Base-by-base conservation (phyloP, 169 alveolate species). In the Eimeria sp. region DNA sequence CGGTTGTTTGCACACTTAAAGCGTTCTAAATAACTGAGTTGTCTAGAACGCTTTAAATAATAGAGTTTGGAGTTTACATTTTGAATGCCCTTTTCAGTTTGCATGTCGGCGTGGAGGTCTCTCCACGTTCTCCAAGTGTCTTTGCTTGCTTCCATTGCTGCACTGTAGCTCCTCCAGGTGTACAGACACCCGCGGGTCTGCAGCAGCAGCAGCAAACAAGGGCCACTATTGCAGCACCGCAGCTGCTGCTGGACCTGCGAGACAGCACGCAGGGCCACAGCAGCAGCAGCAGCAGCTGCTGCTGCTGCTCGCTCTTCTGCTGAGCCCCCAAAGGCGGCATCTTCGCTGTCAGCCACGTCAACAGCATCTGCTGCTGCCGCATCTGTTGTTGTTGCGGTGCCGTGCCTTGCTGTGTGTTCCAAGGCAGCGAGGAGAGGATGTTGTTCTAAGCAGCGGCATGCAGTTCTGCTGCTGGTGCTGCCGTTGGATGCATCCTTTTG, bases 121-220 rank as follows among this genome's bases (percentile, higher is more conserved):
- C 93, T 95, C 97, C 97, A 96, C 6, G 89, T 95, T 25, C 70
- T 51, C 97, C 97, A 96, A 6, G 22, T 34, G 10, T 27, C 95
- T 45, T 30, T 57, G 6, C 65, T 10, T 63, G 84, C 84, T 22
- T 65, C 84, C 67, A 88, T 43, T 27, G 94, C 94, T 43, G 94
- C 51, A 10, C 67, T 63, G 84, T 47, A 61, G 84, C 86, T 27
- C 51, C 84, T 45, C 84, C 82, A n/a, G 73, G 73, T 65, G 94
- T 88, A 58, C 34, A 65, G 70, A 27, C 82, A 47, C 54, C 49
- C 73, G 34, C 40, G 58, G 43, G 65, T 27, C 70, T 67, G 84
- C 84, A 65, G 63, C 84, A 88, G 45, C 82, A 61, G 84, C 86
- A 65, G 94, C 84, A 63, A 30, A 40, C 84, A 61, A 30, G 72